phyloP scores from a whole-genome alignment of 2,329 filamentous ascomycete genomes.

The Colletotrichum echinochloae region DNA sequence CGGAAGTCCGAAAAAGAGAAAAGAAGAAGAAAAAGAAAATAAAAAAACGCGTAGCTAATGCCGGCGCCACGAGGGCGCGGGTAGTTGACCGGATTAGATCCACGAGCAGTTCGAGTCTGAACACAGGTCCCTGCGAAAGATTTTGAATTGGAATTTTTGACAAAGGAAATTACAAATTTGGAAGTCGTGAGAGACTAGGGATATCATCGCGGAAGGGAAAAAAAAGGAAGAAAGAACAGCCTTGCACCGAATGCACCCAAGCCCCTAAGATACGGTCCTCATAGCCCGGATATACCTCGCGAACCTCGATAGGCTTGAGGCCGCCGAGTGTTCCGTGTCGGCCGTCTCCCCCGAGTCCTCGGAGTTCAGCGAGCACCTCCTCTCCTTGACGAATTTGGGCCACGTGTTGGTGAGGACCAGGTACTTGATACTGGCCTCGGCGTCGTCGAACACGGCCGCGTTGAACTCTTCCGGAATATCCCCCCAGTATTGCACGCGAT shows the following conservation, averaged over 20 bases:
- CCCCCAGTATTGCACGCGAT: slow-evolving; percentile 32
- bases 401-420: slow-evolving; percentile 53
- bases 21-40: too few species aligned
- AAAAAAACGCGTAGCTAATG: not conserved
- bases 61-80: not conserved
- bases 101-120: not conserved
- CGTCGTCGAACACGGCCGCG: slow-evolving; percentile 63
- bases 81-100: not conserved
- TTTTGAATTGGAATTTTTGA: not conserved
- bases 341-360: slow-evolving; percentile 31
- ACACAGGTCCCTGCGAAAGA: accelerated
- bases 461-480: slow-evolving; percentile 58
- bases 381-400: slow-evolving; percentile 47
- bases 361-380: slow-evolving; percentile 38
- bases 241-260: not conserved
- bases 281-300: slow-evolving; percentile 31
- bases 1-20: not conserved
- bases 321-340: slow-evolving; percentile 25
- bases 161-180: not conserved
- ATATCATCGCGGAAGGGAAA: slow-evolving; percentile 5
- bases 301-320: slow-evolving; percentile 25
- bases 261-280: not conserved
- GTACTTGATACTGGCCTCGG: slow-evolving; percentile 67
- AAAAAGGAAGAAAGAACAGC: too few species aligned
- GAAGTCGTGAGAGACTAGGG: not conserved